These are phyloP conservation scores for Arachis stenosperma DNA, from an alignment of 306 rosid genomes.

Conservation along the genomic window DNA sequence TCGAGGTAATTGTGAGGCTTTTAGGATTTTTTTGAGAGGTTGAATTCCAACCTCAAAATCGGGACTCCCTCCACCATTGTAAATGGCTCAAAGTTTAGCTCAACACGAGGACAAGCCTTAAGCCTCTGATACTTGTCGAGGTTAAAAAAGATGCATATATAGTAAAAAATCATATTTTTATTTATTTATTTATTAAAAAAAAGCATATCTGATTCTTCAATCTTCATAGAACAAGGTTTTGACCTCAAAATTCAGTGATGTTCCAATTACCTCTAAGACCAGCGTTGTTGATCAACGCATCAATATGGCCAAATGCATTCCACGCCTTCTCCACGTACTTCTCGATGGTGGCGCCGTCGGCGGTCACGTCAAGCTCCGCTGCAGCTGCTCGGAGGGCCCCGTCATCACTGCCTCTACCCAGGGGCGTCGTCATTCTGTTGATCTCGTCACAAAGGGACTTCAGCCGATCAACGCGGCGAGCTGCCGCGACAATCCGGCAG, in stretches of 20 bases:
- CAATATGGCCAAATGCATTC: slow-evolving; percentile 74
- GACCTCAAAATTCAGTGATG: neutral
- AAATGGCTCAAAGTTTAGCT: too few species aligned
- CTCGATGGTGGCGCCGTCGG: slow-evolving; percentile 54
- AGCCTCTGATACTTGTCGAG: too few species aligned
- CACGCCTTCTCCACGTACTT: slow-evolving; percentile 66
- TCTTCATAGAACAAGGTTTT: neutral
- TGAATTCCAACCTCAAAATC: too few species aligned
- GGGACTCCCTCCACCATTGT: too few species aligned
- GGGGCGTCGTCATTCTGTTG: slow-evolving; percentile 36
- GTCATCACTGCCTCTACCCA: neutral
- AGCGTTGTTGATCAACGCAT: slow-evolving; percentile 72
- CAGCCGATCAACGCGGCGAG: slow-evolving; percentile 75
- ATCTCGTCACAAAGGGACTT: slow-evolving; percentile 60
- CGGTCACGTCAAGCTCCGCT: slow-evolving; percentile 68
- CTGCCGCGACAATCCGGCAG: slow-evolving; percentile 64
- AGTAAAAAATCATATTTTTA: too few species aligned
- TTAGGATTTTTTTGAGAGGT: too few species aligned
- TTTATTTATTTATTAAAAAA: too few species aligned
- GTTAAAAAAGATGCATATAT: too few species aligned
- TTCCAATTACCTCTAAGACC: slow-evolving; percentile 65
- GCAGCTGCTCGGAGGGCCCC: slow-evolving; percentile 50
- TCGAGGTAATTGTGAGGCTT: too few species aligned
- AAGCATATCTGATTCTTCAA: neutral
- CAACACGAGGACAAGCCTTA: too few species aligned